A percentile compares a stretch with the other conserved stretches of the same genome.
Conservation (phyloP, 2,329 filamentous ascomycete species). For the Fusarium robinianum region DNA sequence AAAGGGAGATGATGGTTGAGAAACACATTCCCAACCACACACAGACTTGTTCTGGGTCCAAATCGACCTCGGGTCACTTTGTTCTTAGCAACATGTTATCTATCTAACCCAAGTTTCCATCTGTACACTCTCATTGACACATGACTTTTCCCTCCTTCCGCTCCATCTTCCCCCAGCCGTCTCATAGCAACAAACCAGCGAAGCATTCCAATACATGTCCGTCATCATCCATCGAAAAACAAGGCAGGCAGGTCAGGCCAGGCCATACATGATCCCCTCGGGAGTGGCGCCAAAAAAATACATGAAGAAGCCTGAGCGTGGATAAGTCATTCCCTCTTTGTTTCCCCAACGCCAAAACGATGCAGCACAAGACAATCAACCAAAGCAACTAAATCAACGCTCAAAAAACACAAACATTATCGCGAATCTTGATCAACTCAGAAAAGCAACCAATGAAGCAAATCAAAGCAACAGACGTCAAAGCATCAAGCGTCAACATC, state of each 20-base stretch:
- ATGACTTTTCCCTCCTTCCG: slow-evolving; percentile 22
- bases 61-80: slow-evolving; percentile 2
- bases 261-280: no score
- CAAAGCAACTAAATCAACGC: slow-evolving; percentile 16
- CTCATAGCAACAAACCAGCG: no score
- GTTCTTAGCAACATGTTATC: slow-evolving; percentile 8
- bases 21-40: background rate
- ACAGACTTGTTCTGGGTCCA: slow-evolving; percentile 5
- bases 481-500: slow-evolving; percentile 6
- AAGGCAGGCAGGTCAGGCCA: no score
- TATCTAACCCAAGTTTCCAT: slow-evolving; percentile 4
- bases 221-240: no score
- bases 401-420: slow-evolving; percentile 9
- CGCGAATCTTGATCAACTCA: slow-evolving; percentile 3
- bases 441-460: slow-evolving; percentile 2
- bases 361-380: slow-evolving; percentile 15
- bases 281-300: slow-evolving; percentile 7
- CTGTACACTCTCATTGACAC: slow-evolving; percentile 14
- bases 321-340: slow-evolving; percentile 12
- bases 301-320: slow-evolving; percentile 15
- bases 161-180: slow-evolving; percentile 23
- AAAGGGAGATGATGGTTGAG: background rate
- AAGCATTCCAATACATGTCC: no score
- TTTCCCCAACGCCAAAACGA: slow-evolving; percentile 29
- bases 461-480: slow-evolving; percentile 5